Evolutionary conservation across 108 stramenopile species (phyloP).

Genomic region (Nitzschia putrida): DNA sequence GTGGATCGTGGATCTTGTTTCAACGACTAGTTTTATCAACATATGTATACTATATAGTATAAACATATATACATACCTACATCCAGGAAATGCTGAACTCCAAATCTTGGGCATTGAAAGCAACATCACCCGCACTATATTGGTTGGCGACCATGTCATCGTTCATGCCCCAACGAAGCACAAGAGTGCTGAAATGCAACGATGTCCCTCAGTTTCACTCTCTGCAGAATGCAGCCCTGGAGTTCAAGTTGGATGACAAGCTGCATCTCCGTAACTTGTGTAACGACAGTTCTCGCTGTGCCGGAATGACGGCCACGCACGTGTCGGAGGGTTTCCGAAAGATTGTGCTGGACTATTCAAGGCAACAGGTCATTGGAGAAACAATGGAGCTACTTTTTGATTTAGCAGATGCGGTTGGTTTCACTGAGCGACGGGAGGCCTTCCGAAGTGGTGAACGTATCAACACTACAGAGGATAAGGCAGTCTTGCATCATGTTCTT

Average conservation of each 20-base stretch:
- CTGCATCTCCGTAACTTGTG: constrained; percentile 78
- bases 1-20: too few species aligned
- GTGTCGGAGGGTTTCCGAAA: constrained; percentile 48
- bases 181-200: constrained; percentile 56
- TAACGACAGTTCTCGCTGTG: constrained; percentile 73
- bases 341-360: constrained; percentile 93
- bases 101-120: too few species aligned
- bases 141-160: too few species aligned
- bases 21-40: too few species aligned
- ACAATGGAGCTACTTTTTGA: constrained; percentile 93
- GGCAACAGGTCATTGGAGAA: constrained; percentile 93
- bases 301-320: constrained; percentile 71
- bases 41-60: too few species aligned
- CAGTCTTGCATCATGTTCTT: constrained; percentile 77
- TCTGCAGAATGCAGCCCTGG: constrained; percentile 61
- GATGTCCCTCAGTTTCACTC: constrained; percentile 83
- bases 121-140: too few species aligned
- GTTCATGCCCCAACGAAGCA: neutral
- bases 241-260: constrained; percentile 75
- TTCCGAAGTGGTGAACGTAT: constrained; percentile 70
- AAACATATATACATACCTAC: too few species aligned
- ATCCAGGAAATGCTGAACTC: too few species aligned
- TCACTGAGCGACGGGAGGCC: constrained; percentile 75
- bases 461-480: constrained; percentile 67
- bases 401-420: constrained; percentile 84